Conservation (phyloP, 1,284 basidiomycete genomes). For the Hortiboletus rubellus region DNA sequence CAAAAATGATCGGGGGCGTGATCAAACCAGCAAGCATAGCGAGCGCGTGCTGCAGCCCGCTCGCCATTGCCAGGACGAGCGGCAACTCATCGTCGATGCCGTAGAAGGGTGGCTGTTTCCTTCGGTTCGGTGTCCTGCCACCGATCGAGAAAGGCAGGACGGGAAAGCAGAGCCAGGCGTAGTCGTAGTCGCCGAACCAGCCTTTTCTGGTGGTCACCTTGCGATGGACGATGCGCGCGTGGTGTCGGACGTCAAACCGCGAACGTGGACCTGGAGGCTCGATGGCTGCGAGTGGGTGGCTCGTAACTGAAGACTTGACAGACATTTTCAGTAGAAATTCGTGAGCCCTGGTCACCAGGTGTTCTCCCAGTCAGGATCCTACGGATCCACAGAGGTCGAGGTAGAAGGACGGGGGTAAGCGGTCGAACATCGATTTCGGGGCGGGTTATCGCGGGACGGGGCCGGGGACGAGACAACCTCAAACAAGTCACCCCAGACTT, state of each 20-base stretch:
- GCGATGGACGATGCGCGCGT: slow-evolving; percentile 16
- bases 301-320: slow-evolving; percentile 10
- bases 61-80: slow-evolving; percentile 64
- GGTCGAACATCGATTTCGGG: not conserved
- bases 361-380: not conserved
- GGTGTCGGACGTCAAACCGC: slow-evolving; percentile 7
- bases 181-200: slow-evolving; percentile 71
- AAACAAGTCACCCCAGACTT: too few relatives aligned
- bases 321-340: slow-evolving; percentile 15
- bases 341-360: not conserved
- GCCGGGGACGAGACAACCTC: too few relatives aligned
- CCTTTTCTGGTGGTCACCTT: slow-evolving; percentile 55
- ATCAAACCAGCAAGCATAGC: slow-evolving; percentile 81
- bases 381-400: not conserved
- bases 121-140: slow-evolving; percentile 29
- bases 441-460: not conserved
- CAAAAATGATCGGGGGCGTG: slow-evolving; percentile 81
- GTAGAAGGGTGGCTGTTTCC: slow-evolving; percentile 67
- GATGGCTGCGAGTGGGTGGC: slow-evolving; percentile 17
- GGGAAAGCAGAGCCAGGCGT: slow-evolving; percentile 70
- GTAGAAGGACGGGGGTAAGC: not conserved
- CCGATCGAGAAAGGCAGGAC: slow-evolving; percentile 52
- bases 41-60: slow-evolving; percentile 75
- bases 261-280: slow-evolving; percentile 8
- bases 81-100: slow-evolving; percentile 56